phyloP scores from a whole-genome alignment of 1,284 basidiomycete species.

The Microbotryum violaceum region DNA sequence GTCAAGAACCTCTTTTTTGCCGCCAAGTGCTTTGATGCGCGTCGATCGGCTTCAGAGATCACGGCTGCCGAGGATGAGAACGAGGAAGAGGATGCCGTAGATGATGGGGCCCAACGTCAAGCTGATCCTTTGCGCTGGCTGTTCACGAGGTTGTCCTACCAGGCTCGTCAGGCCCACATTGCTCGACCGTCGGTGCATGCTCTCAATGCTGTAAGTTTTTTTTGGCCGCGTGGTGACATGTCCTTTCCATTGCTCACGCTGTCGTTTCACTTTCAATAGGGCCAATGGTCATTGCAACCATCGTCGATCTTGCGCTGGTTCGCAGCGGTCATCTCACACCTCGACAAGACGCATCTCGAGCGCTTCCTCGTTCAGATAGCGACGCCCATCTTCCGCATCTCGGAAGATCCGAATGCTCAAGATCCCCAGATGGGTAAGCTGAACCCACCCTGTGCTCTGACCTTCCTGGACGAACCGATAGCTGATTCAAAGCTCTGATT shows the following conservation, averaged over 20 bases:
- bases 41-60: slow-evolving; percentile 20
- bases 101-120: slow-evolving; percentile 37
- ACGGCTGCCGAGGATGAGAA: slow-evolving; percentile 28
- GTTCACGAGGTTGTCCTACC: slow-evolving; percentile 87
- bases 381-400: slow-evolving; percentile 74
- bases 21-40: slow-evolving; percentile 63
- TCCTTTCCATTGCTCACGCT: not conserved
- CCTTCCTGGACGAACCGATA: not conserved
- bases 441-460: not conserved
- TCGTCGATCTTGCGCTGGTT: slow-evolving; percentile 83
- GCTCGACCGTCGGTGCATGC: slow-evolving; percentile 42
- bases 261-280: slow-evolving; percentile 36
- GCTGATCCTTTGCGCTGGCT: slow-evolving; percentile 75
- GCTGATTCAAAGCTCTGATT: not conserved
- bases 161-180: slow-evolving; percentile 51
- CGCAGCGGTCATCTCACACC: slow-evolving; percentile 72
- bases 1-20: slow-evolving; percentile 93
- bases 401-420: slow-evolving; percentile 67
- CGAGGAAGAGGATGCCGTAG: slow-evolving; percentile 33
- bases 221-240: not conserved
- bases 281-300: slow-evolving; percentile 70
- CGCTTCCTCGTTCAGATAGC: slow-evolving; percentile 75
- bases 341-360: slow-evolving; percentile 55
- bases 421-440: slow-evolving; percentile 68
- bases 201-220: slow-evolving; percentile 29